phyloP scores from a whole-genome alignment of 306 rosid species.

The Vigna reflexopilosa region DNA sequence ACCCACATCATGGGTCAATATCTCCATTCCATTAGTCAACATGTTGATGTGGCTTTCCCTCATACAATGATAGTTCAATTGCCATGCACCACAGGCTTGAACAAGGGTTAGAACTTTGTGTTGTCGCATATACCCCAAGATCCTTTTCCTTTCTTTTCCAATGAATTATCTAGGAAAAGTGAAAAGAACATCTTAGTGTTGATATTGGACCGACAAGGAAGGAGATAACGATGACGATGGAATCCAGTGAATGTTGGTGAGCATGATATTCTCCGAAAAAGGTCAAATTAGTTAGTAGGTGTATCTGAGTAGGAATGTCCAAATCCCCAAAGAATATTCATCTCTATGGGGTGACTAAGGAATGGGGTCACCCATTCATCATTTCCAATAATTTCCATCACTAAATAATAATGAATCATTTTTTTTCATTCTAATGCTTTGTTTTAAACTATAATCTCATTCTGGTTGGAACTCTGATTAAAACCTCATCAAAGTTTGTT shows the following conservation, averaged over 20 bases:
- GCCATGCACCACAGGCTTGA: not conserved
- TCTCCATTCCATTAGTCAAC: not conserved
- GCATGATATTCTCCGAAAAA: not conserved
- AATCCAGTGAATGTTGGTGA: conserved; percentile 16
- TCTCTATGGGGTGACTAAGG: not conserved
- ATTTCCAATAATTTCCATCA: not conserved
- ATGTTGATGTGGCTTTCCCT: not conserved
- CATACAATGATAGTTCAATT: conserved; percentile 10
- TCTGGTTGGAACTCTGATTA: no score
- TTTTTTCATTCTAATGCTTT: no score
- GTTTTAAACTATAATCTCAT: no score
- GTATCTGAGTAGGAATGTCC: conserved; percentile 4
- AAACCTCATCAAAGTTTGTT: no score
- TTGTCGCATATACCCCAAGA: not conserved
- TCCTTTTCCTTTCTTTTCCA: conserved; percentile 19
- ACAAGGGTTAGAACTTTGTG: not conserved
- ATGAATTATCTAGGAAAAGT: not conserved
- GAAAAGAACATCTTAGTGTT: not conserved
- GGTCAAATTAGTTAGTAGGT: conserved; percentile 4
- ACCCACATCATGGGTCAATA: not conserved
- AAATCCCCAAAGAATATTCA: conserved; percentile 17
- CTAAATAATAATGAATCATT: not conserved
- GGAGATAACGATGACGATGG: conserved; percentile 1
- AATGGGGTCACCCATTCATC: not conserved
- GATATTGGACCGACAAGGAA: not conserved